Evolutionary conservation across 768 basidiomycete species (phyloP).

Genomic region (Calvatia gigantea): DNA sequence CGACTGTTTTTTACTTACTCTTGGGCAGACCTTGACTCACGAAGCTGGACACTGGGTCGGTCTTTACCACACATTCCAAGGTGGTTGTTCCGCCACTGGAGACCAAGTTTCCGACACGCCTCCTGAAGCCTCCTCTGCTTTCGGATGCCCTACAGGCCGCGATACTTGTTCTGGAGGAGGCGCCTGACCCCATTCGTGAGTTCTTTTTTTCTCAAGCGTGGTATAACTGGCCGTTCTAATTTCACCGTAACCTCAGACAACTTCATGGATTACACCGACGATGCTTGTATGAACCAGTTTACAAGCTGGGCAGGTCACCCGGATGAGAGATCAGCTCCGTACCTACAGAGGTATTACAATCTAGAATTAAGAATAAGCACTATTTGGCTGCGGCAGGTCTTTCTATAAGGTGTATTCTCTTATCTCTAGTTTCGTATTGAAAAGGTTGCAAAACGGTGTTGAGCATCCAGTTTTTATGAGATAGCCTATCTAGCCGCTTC

Average conservation of each 20-base stretch:
- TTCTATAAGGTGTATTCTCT: background rate
- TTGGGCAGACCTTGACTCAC: constrained; percentile 38
- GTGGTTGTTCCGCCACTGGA: constrained; percentile 32
- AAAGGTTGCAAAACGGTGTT: no score
- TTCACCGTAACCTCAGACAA: constrained; percentile 9
- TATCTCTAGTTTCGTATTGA: no score
- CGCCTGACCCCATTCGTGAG: constrained; percentile 18
- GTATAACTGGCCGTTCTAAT: no score
- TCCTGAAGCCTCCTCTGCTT: constrained; percentile 30
- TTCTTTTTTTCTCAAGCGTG: background rate
- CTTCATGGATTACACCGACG: constrained; percentile 15
- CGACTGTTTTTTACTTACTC: no score
- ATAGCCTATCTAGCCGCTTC: no score
- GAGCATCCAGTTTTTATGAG: no score
- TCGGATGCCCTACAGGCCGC: constrained; percentile 24
- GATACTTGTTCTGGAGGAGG: constrained; percentile 19
- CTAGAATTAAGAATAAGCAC: background rate
- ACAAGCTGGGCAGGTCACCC: constrained; percentile 10
- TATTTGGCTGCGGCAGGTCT: no score
- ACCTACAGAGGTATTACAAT: constrained; percentile 6
- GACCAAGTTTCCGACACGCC: constrained; percentile 39
- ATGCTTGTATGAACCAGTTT: constrained; percentile 13
- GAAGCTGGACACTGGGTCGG: constrained; percentile 48
- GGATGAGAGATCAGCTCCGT: constrained; percentile 6
- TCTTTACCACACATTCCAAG: constrained; percentile 43